Conservation (phyloP, 2,329 filamentous ascomycete genomes). For the Samsoniella hepiali region DNA sequence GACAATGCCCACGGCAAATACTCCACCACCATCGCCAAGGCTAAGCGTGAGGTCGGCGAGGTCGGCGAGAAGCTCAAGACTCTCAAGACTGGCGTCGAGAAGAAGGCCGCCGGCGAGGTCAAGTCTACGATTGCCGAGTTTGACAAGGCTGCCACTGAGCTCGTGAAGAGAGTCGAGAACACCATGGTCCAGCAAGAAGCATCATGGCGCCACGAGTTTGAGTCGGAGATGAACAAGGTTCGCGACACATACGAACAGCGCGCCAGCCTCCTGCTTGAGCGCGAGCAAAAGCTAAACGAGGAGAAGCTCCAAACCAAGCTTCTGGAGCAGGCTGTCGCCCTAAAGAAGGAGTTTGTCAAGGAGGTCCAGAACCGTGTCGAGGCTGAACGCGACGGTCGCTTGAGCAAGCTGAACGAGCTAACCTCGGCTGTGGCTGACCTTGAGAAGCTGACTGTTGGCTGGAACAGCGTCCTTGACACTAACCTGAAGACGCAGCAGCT, state of each 20-base stretch:
- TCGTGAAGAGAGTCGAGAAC: conserved; percentile 83
- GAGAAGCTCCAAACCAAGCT: conserved; percentile 81
- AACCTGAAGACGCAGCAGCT: conserved; percentile 95
- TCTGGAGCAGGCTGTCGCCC: conserved; percentile 81
- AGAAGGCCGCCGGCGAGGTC: conserved; percentile 72
- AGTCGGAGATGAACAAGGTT: conserved; percentile 76
- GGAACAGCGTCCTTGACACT: conserved; percentile 85
- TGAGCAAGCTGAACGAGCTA: conserved; percentile 81
- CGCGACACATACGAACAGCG: conserved; percentile 75
- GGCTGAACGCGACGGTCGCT: conserved; percentile 78
- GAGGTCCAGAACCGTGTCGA: conserved; percentile 82
- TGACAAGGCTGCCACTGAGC: conserved; percentile 78
- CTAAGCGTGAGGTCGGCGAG: conserved; percentile 76
- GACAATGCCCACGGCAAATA: conserved; percentile 78
- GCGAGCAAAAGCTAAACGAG: conserved; percentile 76
- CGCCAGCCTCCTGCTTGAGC: conserved; percentile 73
- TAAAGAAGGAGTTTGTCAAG: conserved; percentile 80
- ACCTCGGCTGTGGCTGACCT: conserved; percentile 75
- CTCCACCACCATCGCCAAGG: conserved; percentile 73
- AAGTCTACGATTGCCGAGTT: conserved; percentile 72
- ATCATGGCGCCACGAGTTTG: conserved; percentile 84
- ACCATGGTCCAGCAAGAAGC: conserved; percentile 78
- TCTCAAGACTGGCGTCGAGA: conserved; percentile 66
- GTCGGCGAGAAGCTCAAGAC: conserved; percentile 75
- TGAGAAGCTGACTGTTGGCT: conserved; percentile 81